A percentile compares a stretch with the other conserved stretches of the same genome.
Evolutionary conservation across 164 flowering plant genomes (phyloP).

Genomic region (Taxillus chinensis): DNA sequence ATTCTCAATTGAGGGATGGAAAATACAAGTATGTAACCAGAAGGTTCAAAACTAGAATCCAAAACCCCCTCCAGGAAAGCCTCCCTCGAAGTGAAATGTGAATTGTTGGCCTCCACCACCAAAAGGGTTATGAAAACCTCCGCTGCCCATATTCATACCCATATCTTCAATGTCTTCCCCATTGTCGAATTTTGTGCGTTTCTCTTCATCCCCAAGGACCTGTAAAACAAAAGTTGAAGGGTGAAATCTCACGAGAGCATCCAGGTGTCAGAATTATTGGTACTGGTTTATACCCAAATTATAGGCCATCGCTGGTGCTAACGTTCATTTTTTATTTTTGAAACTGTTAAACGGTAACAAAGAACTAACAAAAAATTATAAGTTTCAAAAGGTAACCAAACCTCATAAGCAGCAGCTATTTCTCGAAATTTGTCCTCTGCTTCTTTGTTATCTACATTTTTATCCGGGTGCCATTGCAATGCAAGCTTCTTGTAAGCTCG

Average conservation of each 20-base stretch:
- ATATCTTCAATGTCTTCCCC: conserved; percentile 86
- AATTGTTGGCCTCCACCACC: conserved; percentile 78
- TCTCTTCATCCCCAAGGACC: conserved; percentile 89
- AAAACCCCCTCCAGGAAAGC: conserved; percentile 44
- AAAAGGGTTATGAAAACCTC: conserved; percentile 58
- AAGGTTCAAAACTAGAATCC: conserved; percentile 35
- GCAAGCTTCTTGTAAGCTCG: conserved; percentile 97
- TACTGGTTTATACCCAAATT: too few relatives aligned
- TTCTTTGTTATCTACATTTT: conserved; percentile 92
- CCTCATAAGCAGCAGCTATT: conserved; percentile 99
- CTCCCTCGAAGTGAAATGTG: conserved; percentile 77
- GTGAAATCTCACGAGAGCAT: not conserved
- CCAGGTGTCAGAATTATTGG: too few relatives aligned
- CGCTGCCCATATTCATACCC: conserved; percentile 53
- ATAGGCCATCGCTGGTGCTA: too few relatives aligned
- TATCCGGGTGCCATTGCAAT: conserved; percentile 98
- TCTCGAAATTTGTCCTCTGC: conserved; percentile 85
- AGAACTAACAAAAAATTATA: not conserved
- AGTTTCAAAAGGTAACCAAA: conserved; percentile 8
- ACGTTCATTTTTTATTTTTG: too few relatives aligned
- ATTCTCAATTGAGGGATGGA: too few relatives aligned
- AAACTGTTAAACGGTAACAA: too few relatives aligned
- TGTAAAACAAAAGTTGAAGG: conserved; percentile 9
- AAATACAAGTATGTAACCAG: conserved; percentile 11
- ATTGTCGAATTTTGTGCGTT: conserved; percentile 74